Evolutionary conservation across 495 filamentous ascomycete species (phyloP), one percentile per base, ranked within the genome.

Genomic region (Hyphodiscus hymeniophilus): DNA sequence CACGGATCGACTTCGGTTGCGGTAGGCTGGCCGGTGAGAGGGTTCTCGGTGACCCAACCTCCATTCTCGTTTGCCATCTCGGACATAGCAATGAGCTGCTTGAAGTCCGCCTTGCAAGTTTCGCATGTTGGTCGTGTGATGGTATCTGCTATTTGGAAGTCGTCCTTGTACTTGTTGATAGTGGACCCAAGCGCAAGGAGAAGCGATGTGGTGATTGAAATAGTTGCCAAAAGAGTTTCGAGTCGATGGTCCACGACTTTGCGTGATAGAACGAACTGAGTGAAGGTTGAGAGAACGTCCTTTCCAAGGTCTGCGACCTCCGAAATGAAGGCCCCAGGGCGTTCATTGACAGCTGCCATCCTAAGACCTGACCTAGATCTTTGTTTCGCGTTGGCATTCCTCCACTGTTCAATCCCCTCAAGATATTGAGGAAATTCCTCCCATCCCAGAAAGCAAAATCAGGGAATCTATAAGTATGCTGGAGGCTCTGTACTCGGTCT

Each of bases 241-340:
- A 52, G 43, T 11, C 42, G 34, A 28, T 17, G 35, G 21, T 47
- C 35, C 8, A 28, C 7, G 11, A 47, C 50, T 24, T 52, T 52
- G 35, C 50, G 50, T 26, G 46, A 52, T 10, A 43, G 40, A n/a
- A 52, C 40, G 20, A 52, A 45, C n/a, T 42, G 33, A 15, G 50
- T 47, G 38, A 42, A 36, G 8, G 50, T 16, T n/a, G 12, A 21
- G 7, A 42, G 23, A 18, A 52, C 36, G 7, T 34, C 36, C 3
- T 33, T 24, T 2, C 50, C 50, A 18, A 40, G 33, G 0, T 39
- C 23, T 12, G 43, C 43, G 20, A 31, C 31, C 7, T 52, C 42
- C 12, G 42, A 17, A 18, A 52, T 17, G 16, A 46, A 36, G 15
- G 17, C 36, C n/a, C 50, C 50, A 28, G 50, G 50, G 8, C 17